phyloP scores from a whole-genome alignment of 2,329 filamentous ascomycete species.

The Aureobasidium sp. region DNA sequence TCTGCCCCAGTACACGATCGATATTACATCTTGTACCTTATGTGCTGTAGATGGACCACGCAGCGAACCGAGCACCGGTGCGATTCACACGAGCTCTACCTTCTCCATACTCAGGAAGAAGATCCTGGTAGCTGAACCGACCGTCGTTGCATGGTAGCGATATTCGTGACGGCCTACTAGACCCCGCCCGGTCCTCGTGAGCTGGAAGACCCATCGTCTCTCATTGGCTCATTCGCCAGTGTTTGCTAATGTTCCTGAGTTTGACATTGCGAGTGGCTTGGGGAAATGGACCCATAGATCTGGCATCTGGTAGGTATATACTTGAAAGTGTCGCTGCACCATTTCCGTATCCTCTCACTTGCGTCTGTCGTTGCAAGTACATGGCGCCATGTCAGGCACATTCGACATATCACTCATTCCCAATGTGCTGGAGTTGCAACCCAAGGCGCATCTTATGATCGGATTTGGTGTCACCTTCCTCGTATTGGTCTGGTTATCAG shows the following conservation, averaged over 20 bases:
- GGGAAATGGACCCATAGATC: background rate
- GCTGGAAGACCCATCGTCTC: background rate
- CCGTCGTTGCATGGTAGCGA: background rate
- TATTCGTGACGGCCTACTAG: background rate
- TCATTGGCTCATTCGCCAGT: background rate
- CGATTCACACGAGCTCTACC: background rate
- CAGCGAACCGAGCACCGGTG: background rate
- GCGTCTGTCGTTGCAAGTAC: background rate
- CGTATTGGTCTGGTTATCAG: constrained; percentile 9
- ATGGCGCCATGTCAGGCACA: background rate
- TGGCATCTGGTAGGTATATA: constrained; percentile 10
- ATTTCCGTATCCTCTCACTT: background rate
- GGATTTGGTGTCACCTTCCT: constrained; percentile 6
- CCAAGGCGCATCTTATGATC: background rate
- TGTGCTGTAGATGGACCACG: background rate
- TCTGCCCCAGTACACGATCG: background rate
- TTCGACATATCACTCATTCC: background rate
- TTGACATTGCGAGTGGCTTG: background rate
- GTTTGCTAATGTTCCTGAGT: background rate
- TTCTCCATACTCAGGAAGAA: background rate
- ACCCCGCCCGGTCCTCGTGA: background rate
- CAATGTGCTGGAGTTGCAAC: constrained; percentile 7
- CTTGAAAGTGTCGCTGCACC: background rate
- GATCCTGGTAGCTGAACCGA: background rate
- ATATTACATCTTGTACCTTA: background rate